phyloP scores from a whole-genome alignment of 768 basidiomycete species.

The Mrakia frigida region DNA sequence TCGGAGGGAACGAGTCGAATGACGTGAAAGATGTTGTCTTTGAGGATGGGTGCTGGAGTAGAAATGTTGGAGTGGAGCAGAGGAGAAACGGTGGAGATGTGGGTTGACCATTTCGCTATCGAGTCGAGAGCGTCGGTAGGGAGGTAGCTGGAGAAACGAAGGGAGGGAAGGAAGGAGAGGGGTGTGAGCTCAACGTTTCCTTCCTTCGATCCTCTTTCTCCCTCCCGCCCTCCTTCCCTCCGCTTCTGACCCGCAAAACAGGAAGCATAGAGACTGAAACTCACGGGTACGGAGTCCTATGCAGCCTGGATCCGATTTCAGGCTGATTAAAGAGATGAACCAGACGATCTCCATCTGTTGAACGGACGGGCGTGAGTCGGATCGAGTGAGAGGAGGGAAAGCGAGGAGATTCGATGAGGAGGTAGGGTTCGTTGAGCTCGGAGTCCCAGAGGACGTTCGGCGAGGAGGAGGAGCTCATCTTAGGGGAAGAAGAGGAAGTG shows the following conservation, averaged over 20 bases:
- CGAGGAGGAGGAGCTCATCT: neutral
- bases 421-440: neutral
- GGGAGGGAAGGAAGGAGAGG: neutral
- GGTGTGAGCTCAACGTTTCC: neutral
- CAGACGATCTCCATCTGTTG: neutral
- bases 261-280: neutral
- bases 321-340: neutral
- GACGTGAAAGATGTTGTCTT: neutral
- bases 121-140: neutral
- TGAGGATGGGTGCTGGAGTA: neutral
- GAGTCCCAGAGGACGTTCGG: neutral
- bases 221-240: neutral
- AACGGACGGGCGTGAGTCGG: constrained; percentile 3
- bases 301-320: neutral
- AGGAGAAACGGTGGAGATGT: neutral
- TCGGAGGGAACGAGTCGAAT: neutral
- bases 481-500: neutral
- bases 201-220: neutral
- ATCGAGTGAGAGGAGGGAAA: neutral
- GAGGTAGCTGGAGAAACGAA: neutral
- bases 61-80: neutral
- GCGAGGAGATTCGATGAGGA: neutral
- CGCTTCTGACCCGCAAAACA: neutral
- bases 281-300: constrained; percentile 1
- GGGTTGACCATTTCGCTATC: neutral